phyloP scores from a whole-genome alignment of 352 stramenopile species.

The Phytopythium chamaehyphon region DNA sequence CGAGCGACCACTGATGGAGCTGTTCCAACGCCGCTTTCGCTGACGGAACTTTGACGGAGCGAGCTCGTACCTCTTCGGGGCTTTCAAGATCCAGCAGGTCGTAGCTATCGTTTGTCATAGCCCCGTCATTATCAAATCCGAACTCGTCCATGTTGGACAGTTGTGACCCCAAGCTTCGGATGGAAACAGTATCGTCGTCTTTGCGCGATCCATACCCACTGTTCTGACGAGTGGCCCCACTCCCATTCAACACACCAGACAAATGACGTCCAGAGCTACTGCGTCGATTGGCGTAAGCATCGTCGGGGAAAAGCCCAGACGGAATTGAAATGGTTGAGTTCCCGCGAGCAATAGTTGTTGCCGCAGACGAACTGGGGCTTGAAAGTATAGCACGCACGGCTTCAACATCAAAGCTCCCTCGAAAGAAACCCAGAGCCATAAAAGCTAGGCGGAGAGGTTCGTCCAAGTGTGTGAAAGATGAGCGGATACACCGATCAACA shows the following conservation, averaged over 20 bases:
- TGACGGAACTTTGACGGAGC: slow-evolving; percentile 34
- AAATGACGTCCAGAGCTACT: slow-evolving; percentile 13
- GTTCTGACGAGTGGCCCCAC: neutral
- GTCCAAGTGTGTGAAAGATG: slow-evolving; percentile 76
- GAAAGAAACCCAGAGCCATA: slow-evolving; percentile 82
- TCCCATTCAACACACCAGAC: neutral
- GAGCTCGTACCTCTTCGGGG: slow-evolving; percentile 56
- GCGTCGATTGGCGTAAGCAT: slow-evolving; percentile 37
- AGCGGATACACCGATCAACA: slow-evolving; percentile 76
- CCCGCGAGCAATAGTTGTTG: slow-evolving; percentile 4
- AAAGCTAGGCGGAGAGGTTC: slow-evolving; percentile 69
- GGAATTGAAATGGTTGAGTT: slow-evolving; percentile 9
- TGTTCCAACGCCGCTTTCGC: slow-evolving; percentile 50
- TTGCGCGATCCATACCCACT: neutral
- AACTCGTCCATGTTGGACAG: slow-evolving; percentile 70
- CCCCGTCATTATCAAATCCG: slow-evolving; percentile 72
- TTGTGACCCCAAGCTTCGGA: slow-evolving; percentile 59
- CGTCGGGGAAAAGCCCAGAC: slow-evolving; percentile 44
- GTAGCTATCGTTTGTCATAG: slow-evolving; percentile 76
- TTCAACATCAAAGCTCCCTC: slow-evolving; percentile 67
- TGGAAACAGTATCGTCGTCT: slow-evolving; percentile 51
- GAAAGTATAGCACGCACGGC: slow-evolving; percentile 67
- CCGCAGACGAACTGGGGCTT: slow-evolving; percentile 24
- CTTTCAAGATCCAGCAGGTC: slow-evolving; percentile 72
- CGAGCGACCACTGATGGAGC: slow-evolving; percentile 77